Conservation (phyloP, 139 green algal genomes). For the Chlamydomonas urium region DNA sequence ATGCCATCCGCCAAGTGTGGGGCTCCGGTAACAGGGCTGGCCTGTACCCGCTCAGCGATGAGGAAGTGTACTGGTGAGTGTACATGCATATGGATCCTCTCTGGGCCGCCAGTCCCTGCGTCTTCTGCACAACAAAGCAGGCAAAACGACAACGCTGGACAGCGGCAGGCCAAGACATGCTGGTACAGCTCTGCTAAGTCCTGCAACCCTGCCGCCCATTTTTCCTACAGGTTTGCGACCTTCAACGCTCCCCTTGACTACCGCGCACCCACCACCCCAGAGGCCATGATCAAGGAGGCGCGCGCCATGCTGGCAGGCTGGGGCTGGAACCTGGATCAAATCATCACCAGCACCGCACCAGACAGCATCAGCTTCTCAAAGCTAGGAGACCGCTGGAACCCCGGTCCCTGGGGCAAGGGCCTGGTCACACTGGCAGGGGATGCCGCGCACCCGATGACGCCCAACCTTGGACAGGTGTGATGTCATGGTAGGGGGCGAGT, state of each 20-base stretch:
- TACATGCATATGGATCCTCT: not conserved
- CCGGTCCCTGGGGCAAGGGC: conserved; percentile 20
- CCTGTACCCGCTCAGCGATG: conserved; percentile 62
- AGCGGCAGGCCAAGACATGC: too few relatives aligned
- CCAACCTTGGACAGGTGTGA: conserved; percentile 67
- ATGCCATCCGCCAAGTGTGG: conserved; percentile 43
- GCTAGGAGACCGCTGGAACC: conserved; percentile 16
- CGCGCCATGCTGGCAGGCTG: conserved; percentile 41
- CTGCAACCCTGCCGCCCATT: too few relatives aligned
- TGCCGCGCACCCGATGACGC: conserved; percentile 78
- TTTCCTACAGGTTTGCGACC: too few relatives aligned
- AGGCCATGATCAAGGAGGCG: too few relatives aligned
- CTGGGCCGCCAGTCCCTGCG: too few relatives aligned
- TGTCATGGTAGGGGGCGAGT: conserved; percentile 42
- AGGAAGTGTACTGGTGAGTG: conserved; percentile 49
- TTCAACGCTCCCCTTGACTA: too few relatives aligned
- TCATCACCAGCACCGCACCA: conserved; percentile 16
- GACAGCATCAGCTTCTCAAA: not conserved
- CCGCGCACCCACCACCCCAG: too few relatives aligned
- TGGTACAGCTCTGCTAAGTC: too few relatives aligned
- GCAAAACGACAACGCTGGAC: too few relatives aligned
- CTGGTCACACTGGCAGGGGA: conserved; percentile 68
- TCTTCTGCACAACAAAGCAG: too few relatives aligned
- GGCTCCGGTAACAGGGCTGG: conserved; percentile 53
- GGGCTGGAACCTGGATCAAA: conserved; percentile 32